Conservation (phyloP, 768 basidiomycete genomes). For the Megacollybia marginata region DNA sequence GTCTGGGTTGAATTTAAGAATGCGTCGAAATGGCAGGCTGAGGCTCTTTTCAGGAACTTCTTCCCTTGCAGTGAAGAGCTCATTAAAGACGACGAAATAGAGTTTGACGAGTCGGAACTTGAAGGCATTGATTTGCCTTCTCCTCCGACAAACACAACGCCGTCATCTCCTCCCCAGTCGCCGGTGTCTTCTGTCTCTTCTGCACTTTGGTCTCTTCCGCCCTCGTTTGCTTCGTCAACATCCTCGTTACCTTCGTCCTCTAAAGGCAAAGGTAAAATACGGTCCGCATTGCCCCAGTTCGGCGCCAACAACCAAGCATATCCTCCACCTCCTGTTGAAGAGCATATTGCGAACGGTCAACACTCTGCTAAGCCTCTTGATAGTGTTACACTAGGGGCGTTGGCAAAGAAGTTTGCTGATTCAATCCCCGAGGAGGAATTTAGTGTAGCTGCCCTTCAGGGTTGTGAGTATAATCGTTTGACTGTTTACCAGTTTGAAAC, state of each 20-base stretch:
- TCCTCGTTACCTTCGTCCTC: slow-evolving; percentile 37
- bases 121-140: slow-evolving; percentile 19
- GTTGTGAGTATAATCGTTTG: slow-evolving; percentile 53
- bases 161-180: slow-evolving; percentile 9
- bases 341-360: slow-evolving; percentile 48
- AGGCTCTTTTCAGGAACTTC: slow-evolving; percentile 83
- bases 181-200: slow-evolving; percentile 20
- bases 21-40: slow-evolving; percentile 79
- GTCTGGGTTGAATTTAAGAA: slow-evolving; percentile 90
- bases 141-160: slow-evolving; percentile 9
- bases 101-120: slow-evolving; percentile 19
- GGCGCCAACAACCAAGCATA: slow-evolving; percentile 55
- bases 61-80: slow-evolving; percentile 66
- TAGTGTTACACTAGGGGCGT: slow-evolving; percentile 49
- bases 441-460: slow-evolving; percentile 85
- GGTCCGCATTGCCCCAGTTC: slow-evolving; percentile 28
- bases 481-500: slow-evolving; percentile 11
- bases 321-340: slow-evolving; percentile 57
- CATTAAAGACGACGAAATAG: slow-evolving; percentile 12
- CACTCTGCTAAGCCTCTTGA: slow-evolving; percentile 63
- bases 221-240: slow-evolving; percentile 38
- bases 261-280: slow-evolving; percentile 10
- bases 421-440: slow-evolving; percentile 81
- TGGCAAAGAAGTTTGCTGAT: slow-evolving; percentile 77
- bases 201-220: slow-evolving; percentile 33